These are phyloP conservation scores for Chaetomiaceae sp. DNA, from an alignment of 2,329 filamentous ascomycete species.

Conservation along the genomic window DNA sequence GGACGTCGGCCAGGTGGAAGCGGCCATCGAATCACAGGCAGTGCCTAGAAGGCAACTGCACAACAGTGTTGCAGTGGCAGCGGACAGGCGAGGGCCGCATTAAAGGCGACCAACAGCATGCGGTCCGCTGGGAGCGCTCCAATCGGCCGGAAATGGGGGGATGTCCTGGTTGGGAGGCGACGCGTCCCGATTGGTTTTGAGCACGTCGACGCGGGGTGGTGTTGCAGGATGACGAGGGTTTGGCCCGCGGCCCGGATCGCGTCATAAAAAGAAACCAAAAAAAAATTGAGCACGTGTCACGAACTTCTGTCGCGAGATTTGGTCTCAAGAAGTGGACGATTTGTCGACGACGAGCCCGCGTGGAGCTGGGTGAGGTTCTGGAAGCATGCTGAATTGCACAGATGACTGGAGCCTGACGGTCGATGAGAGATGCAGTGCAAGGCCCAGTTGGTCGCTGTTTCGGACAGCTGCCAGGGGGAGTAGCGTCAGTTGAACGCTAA, in stretches of 20 bases:
- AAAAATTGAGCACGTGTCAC: too few relatives aligned
- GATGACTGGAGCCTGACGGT: too few relatives aligned
- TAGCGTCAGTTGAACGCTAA: too few relatives aligned
- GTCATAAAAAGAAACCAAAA: slow-evolving; percentile 9
- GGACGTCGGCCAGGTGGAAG: neutral
- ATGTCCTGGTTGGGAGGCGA: slow-evolving; percentile 7
- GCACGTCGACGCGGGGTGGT: too few relatives aligned
- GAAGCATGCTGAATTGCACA: too few relatives aligned
- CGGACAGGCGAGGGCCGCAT: neutral
- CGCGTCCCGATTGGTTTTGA: slow-evolving; percentile 20
- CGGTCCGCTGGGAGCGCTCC: slow-evolving; percentile 12
- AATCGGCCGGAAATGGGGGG: slow-evolving; percentile 16
- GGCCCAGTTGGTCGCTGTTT: neutral
- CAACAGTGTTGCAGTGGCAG: neutral
- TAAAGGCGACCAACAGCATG: slow-evolving; percentile 10
- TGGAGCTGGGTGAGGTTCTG: too few relatives aligned
- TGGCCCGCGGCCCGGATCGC: too few relatives aligned
- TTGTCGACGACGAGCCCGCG: too few relatives aligned
- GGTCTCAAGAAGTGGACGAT: too few relatives aligned
- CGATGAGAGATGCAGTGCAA: too few relatives aligned
- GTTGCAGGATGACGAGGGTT: too few relatives aligned
- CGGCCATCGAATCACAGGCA: neutral
- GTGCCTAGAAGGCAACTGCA: neutral
- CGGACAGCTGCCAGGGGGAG: neutral
- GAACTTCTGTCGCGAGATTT: too few relatives aligned